A percentile compares a stretch with the other conserved stretches of the same genome.
Evolutionary conservation across 23 red algal species (phyloP).

Genomic region (Gracilaria vermiculophylla): DNA sequence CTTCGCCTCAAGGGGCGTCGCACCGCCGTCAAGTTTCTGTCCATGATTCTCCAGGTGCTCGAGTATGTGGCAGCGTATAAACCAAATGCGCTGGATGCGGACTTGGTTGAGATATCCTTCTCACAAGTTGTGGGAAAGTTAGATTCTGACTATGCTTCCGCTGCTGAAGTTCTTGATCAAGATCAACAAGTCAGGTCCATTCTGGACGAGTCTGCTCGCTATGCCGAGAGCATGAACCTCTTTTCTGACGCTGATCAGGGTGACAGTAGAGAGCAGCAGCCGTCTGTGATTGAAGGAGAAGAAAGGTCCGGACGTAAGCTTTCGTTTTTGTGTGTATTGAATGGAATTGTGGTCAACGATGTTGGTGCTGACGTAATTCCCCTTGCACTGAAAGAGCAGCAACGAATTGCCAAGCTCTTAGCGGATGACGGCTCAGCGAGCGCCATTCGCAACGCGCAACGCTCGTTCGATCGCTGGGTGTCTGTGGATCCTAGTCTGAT

Average conservation of each 20-base stretch:
- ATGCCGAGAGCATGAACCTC: constrained; percentile 10
- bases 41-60: constrained; percentile 43
- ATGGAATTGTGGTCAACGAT: constrained; percentile 60
- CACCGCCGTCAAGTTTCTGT: constrained; percentile 37
- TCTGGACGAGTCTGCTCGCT: constrained; percentile 15
- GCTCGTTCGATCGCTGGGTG: constrained; percentile 53
- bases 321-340: constrained; percentile 45
- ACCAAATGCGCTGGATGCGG: neutral
- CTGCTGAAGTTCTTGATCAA: constrained; percentile 9
- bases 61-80: constrained; percentile 54
- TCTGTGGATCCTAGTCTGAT: constrained; percentile 22
- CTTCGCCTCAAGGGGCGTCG: constrained; percentile 22
- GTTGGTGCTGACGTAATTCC: constrained; percentile 21
- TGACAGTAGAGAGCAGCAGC: neutral
- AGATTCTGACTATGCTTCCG: constrained; percentile 16
- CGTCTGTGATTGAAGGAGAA: neutral
- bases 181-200: neutral
- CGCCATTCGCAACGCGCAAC: neutral
- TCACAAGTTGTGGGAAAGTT: neutral
- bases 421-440: neutral
- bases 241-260: constrained; percentile 2
- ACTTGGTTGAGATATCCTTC: constrained; percentile 55
- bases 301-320: neutral
- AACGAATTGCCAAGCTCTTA: constrained; percentile 46
- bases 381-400: constrained; percentile 43